These are phyloP conservation scores for Catunica adiposa DNA, from an alignment of 2,329 filamentous ascomycete genomes.

Conservation along the genomic window DNA sequence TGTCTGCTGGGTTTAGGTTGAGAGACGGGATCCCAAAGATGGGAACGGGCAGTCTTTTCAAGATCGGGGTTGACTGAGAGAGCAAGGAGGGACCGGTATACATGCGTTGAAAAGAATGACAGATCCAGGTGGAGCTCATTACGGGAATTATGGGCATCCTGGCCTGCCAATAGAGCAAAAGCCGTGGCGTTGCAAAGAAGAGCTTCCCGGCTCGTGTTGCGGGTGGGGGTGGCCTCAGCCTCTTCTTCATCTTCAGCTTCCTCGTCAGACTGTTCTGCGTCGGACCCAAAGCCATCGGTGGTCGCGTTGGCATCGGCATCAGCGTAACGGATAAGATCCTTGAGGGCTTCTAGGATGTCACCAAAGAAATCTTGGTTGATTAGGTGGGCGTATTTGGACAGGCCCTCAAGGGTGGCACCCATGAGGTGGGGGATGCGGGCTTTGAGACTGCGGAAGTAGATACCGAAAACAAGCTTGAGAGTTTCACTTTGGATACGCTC, in stretches of 20 bases:
- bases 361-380: conserved; percentile 99
- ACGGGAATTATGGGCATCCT: conserved; percentile 76
- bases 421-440: conserved; percentile 65
- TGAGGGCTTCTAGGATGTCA: conserved; percentile 82
- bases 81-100: conserved; percentile 71
- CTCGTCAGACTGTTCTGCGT: conserved; percentile 26
- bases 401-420: conserved; percentile 89
- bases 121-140: conserved; percentile 74
- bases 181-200: conserved; percentile 92
- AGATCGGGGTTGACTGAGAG: conserved; percentile 72
- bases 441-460: conserved; percentile 90
- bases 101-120: conserved; percentile 85
- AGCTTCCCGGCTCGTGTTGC: conserved; percentile 70
- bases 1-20: conserved; percentile 24
- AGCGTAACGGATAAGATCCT: conserved; percentile 73
- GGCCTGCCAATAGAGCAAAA: conserved; percentile 86
- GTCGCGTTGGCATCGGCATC: conserved; percentile 31
- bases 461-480: conserved; percentile 84
- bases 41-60: conserved; percentile 59
- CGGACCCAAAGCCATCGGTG: conserved; percentile 21
- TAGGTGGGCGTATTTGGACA: conserved; percentile 84
- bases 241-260: conserved; percentile 29
- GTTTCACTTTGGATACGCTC: conserved; percentile 93
- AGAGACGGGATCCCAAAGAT: conserved; percentile 47
- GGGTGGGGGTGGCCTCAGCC: conserved; percentile 32